These are phyloP conservation scores for Chaetomidium leptoderma DNA, from an alignment of 495 filamentous ascomycete genomes.

Conservation along the genomic window DNA sequence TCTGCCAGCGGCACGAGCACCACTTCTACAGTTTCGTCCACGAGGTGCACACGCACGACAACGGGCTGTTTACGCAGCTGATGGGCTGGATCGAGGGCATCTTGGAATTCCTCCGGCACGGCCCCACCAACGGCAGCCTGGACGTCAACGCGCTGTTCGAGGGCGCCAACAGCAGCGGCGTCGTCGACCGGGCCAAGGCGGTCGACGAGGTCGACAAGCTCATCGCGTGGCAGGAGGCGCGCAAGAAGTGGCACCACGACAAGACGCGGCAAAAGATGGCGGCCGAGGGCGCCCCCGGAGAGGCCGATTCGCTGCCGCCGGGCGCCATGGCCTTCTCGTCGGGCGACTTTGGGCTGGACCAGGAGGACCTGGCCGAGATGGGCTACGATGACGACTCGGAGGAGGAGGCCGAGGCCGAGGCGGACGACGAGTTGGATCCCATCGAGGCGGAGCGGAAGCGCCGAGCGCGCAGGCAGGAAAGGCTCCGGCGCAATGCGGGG, in stretches of 20 bases:
- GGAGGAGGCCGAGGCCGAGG: conserved; percentile 65
- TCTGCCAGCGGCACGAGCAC: conserved; percentile 89
- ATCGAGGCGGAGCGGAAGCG: conserved; percentile 80
- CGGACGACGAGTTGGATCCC: conserved; percentile 74
- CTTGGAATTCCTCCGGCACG: conserved; percentile 83
- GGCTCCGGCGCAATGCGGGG: conserved; percentile 74
- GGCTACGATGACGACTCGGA: conserved; percentile 67
- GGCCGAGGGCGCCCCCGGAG: conserved; percentile 55
- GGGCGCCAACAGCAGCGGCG: conserved; percentile 62
- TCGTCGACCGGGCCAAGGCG: conserved; percentile 64
- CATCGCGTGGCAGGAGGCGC: conserved; percentile 87
- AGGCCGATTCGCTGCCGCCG: conserved; percentile 39
- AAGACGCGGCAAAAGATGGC: conserved; percentile 99
- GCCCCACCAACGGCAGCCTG: conserved; percentile 69
- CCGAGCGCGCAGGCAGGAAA: conserved; percentile 68
- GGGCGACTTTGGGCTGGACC: conserved; percentile 84
- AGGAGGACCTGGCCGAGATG: conserved; percentile 81
- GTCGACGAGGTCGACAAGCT: conserved; percentile 78
- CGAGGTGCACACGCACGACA: conserved; percentile 96
- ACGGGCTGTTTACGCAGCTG: conserved; percentile 88
- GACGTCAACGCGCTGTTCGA: conserved; percentile 93
- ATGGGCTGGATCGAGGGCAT: conserved; percentile 99
- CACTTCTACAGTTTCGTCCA: conserved; percentile 99
- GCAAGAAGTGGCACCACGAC: conserved; percentile 95
- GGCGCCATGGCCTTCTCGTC: conserved; percentile 54